Evolutionary conservation across 2,329 filamentous ascomycete species (phyloP), one percentile per base, ranked within the genome.

Genomic region (Colletotrichum liriopes): DNA sequence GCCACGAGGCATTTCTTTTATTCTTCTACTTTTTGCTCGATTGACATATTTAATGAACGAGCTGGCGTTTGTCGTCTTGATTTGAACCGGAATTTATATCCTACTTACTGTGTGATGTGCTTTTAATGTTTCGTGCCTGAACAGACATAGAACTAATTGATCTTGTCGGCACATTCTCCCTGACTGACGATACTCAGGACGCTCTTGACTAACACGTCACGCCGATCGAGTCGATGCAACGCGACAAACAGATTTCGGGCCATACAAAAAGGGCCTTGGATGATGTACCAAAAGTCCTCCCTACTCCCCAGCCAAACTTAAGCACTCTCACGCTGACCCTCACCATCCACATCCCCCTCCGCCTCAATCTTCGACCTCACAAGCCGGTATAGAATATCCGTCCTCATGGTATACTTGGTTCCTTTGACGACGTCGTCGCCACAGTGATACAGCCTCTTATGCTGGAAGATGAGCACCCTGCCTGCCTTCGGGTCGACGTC

Each of bases 391-490:
- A 90, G 79, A 59, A 91, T 82, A 75, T 90, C 88, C 18, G 85
- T 87, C 72, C 89, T 81, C 80, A 90, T 83, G 6, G 87, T 89
- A 75, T 88, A 90, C 82, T 91, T 91, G 5, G 80, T 80, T 0
- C 89, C 89, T 18, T 78, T 76, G 11, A 79, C 74, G 0, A 91
- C 89, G 29, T 84, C 81, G 66, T 88, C 87, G 0, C 89, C 89
- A 43, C 86, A 86, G 75, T 91, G 89, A 23, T 82, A 79, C 11
- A 91, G 78, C 2, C 82, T 75, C 1, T 76, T 75, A 74, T 91
- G 89, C 78, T 91, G 89, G 74, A 91, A 91, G 59, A 91, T 86
- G 45, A 91, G 79, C 2, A 91, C 87, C n/a, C 88, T 83, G 1
- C 89, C 89, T 0, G 84, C 83, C 74, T 86, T 89, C 18, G 89